These are phyloP conservation scores for Thecaphora thlaspeos DNA, from an alignment of 1,284 basidiomycete genomes.

Conservation along the genomic window DNA sequence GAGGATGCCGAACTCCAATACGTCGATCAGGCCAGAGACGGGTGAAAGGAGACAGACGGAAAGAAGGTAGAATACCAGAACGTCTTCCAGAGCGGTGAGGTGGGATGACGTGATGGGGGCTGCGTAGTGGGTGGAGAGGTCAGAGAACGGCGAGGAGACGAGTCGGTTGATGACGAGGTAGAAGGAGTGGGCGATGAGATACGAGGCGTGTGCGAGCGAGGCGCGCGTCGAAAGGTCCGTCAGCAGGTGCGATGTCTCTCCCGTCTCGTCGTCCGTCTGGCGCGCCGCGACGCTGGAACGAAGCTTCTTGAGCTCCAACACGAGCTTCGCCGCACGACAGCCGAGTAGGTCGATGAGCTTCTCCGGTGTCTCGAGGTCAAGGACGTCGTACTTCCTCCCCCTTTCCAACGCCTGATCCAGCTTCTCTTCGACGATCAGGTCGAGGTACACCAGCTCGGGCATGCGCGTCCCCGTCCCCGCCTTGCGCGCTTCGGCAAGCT, in stretches of 20 bases:
- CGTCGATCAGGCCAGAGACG: constrained; percentile 13
- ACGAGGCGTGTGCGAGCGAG: constrained; percentile 31
- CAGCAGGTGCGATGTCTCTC: constrained; percentile 29
- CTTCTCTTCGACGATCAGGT: constrained; percentile 3
- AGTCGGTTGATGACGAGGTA: background rate
- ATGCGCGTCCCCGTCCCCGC: constrained; percentile 3
- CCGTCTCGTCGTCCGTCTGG: too few relatives aligned
- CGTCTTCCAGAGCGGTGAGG: constrained; percentile 11
- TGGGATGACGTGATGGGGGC: constrained; percentile 3
- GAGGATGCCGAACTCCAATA: constrained; percentile 18
- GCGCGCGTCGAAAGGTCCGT: constrained; percentile 34
- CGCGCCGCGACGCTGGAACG: too few relatives aligned
- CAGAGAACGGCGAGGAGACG: constrained; percentile 5
- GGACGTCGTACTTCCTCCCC: too few relatives aligned
- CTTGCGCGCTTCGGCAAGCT: constrained; percentile 20
- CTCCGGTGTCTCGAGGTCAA: constrained; percentile 12
- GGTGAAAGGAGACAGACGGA: constrained; percentile 34
- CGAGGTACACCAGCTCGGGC: constrained; percentile 27
- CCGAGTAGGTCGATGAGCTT: constrained; percentile 28
- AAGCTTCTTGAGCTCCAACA: constrained; percentile 23
- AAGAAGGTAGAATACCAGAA: constrained; percentile 30
- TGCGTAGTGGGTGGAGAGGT: constrained; percentile 6
- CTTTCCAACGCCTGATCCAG: background rate
- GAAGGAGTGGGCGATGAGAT: constrained; percentile 33
- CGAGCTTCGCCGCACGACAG: constrained; percentile 20